Base-by-base conservation (phyloP, 2,329 filamentous ascomycete species). In the Paecilomyces variotii region DNA sequence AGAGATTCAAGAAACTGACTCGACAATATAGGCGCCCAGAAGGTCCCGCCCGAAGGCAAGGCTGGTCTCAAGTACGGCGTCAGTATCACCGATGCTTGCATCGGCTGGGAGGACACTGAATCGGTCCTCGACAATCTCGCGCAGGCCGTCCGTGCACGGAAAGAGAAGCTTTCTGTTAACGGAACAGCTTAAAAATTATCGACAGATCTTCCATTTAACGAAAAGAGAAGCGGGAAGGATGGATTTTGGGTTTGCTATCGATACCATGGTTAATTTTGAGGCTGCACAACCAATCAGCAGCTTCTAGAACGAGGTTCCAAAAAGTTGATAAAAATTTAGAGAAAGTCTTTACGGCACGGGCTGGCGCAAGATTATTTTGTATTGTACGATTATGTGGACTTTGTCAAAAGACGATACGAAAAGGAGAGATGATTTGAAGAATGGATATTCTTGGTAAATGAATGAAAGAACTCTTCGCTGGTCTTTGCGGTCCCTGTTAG, bases 41-140 rank as follows among this genome's bases (percentile, higher is more conserved):
- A 97, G 76, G 90, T 97, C 2, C 90, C 92, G 34, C 82, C 86
- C 57, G 90, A 96, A 77, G 93, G 92, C 70, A 91, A 89, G 75
- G 81, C 83, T 7, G 91, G 87, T 34, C 84, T 97, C 61, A 88
- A 96, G 79, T 92, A 96, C 76, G 94, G 94, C 67, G 89, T 97
- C 70, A 94, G 89, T 74, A 97, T 97, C 74, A 99, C 94, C 0
- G 94, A 99, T 76, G 93, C 94, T 54, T 99, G 94, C 77, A 97
- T 99, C 72, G 82, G 87, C 75, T 97, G 92, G 93, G 86, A 93
- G 62, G 90, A 95, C 67, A 97, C 94, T 2, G 87, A 92, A 67
- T 77, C 79, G 0, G 88, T 93, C 1, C 84, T 97, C 10, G 87
- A 88, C 64, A 80, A 81, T 55, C 83, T 99, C 52, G 93, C 93